Conservation (phyloP, 2,329 filamentous ascomycete genomes). For the Arachnomyces sp. region DNA sequence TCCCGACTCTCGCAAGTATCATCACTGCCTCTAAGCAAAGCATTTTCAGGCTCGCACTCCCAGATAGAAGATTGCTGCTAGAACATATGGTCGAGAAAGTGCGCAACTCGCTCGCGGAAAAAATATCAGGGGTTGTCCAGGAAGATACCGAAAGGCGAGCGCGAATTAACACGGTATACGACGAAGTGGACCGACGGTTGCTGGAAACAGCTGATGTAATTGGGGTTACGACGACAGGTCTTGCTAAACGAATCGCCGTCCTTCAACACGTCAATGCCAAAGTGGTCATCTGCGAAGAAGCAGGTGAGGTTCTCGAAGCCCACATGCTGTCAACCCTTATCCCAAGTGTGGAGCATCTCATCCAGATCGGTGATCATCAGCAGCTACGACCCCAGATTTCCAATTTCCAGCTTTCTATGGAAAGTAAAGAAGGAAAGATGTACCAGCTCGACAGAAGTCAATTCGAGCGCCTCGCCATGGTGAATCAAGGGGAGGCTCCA, state of each 20-base stretch:
- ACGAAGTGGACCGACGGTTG: slow-evolving; percentile 11
- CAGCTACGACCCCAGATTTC: slow-evolving; percentile 28
- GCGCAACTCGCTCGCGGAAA: no score
- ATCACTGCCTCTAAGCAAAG: no score
- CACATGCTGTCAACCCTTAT: slow-evolving; percentile 39
- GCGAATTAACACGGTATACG: no score
- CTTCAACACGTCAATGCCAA: slow-evolving; percentile 22
- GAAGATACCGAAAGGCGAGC: no score
- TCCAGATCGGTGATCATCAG: slow-evolving; percentile 28
- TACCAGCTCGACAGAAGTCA: slow-evolving; percentile 38
- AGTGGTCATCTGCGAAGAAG: slow-evolving; percentile 58
- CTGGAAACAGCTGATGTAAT: slow-evolving; percentile 36
- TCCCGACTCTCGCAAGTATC: no score
- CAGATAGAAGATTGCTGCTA: no score
- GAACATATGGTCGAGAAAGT: no score
- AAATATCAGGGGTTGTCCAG: no score
- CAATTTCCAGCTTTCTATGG: slow-evolving; percentile 18
- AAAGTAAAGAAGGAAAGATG: slow-evolving; percentile 20
- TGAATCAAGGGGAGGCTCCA: slow-evolving; percentile 1
- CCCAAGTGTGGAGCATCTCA: slow-evolving; percentile 32
- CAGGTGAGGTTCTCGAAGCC: slow-evolving; percentile 58
- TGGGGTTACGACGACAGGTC: slow-evolving; percentile 42
- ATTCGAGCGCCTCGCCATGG: slow-evolving; percentile 39
- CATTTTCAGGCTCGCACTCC: no score
- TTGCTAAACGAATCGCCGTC: slow-evolving; percentile 34